phyloP scores from a whole-genome alignment of 2,329 filamentous ascomycete species.

The Fusarium kyushuense region DNA sequence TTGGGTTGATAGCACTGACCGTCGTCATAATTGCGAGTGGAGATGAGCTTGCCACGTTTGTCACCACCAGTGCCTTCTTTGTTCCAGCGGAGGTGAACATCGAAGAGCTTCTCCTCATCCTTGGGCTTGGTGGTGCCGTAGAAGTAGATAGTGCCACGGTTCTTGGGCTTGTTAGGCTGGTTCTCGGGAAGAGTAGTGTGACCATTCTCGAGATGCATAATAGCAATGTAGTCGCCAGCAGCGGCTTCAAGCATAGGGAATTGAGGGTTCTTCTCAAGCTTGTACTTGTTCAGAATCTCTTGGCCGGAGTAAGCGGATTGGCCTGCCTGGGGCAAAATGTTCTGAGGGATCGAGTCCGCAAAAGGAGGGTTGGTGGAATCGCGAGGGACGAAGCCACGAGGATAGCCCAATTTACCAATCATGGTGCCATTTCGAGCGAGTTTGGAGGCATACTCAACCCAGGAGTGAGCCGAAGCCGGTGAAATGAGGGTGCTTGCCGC shows the following conservation, averaged over 20 bases:
- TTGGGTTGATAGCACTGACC: slow-evolving; percentile 89
- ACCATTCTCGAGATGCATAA: slow-evolving; percentile 80
- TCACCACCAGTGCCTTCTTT: slow-evolving; percentile 84
- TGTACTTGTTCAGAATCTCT: slow-evolving; percentile 62
- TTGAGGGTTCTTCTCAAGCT: slow-evolving; percentile 55
- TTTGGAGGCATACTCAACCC: slow-evolving; percentile 81
- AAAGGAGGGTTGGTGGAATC: slow-evolving; percentile 62
- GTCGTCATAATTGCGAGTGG: slow-evolving; percentile 87
- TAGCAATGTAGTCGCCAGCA: slow-evolving; percentile 72
- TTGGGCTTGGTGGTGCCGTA: slow-evolving; percentile 76
- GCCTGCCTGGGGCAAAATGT: slow-evolving; percentile 70
- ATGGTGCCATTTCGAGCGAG: slow-evolving; percentile 81
- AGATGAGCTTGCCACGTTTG: slow-evolving; percentile 78
- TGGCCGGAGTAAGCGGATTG: slow-evolving; percentile 74
- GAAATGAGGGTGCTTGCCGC: slow-evolving; percentile 49
- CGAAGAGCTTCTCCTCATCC: slow-evolving; percentile 61
- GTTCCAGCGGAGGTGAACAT: slow-evolving; percentile 85
- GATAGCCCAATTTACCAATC: slow-evolving; percentile 76
- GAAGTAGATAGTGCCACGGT: slow-evolving; percentile 78
- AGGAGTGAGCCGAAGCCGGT: slow-evolving; percentile 73
- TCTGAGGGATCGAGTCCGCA: slow-evolving; percentile 68
- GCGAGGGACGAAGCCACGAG: slow-evolving; percentile 76
- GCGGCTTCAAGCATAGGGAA: slow-evolving; percentile 72
- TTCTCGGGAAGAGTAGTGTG: slow-evolving; percentile 73
- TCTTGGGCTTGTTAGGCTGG: slow-evolving; percentile 69